A percentile compares a stretch with the other conserved stretches of the same genome.
These are phyloP conservation scores for Salix udensis DNA, from an alignment of 345 rosid species.

Conservation along the genomic window DNA sequence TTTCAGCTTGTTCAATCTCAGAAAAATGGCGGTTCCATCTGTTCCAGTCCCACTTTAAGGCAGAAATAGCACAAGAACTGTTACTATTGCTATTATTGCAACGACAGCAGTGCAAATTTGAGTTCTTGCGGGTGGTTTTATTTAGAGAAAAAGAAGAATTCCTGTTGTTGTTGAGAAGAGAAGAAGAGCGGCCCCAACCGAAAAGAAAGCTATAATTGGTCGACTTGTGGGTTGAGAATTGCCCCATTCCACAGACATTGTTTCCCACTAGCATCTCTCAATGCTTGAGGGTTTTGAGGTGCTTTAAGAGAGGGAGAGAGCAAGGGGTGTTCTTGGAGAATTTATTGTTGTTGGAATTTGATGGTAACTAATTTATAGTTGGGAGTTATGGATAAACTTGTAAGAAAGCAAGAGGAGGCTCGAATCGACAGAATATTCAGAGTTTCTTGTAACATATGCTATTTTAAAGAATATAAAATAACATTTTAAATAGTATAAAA, in stretches of 20 bases:
- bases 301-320: not conserved
- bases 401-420: too few relatives aligned
- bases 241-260: slow-evolving; percentile 39
- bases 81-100: slow-evolving; percentile 29
- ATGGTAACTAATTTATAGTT: not conserved
- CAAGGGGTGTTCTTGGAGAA: not conserved
- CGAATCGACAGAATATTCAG: not conserved
- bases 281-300: not conserved
- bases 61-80: slow-evolving; percentile 24
- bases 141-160: slow-evolving; percentile 13
- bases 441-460: not conserved
- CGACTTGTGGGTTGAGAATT: slow-evolving; percentile 33
- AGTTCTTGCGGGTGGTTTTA: slow-evolving; percentile 25
- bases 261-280: slow-evolving; percentile 35
- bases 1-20: slow-evolving; percentile 74
- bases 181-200: slow-evolving; percentile 19
- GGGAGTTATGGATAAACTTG: not conserved
- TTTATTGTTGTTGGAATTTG: not conserved
- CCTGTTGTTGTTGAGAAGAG: not conserved
- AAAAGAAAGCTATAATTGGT: slow-evolving; percentile 31
- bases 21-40: slow-evolving; percentile 85
- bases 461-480: too few relatives aligned
- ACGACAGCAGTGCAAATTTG: slow-evolving; percentile 33
- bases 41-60: slow-evolving; percentile 81
- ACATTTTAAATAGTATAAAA: too few relatives aligned